These are phyloP conservation scores for Ensete glaucum DNA, from an alignment of 176 grass and related monocot species.

Conservation along the genomic window DNA sequence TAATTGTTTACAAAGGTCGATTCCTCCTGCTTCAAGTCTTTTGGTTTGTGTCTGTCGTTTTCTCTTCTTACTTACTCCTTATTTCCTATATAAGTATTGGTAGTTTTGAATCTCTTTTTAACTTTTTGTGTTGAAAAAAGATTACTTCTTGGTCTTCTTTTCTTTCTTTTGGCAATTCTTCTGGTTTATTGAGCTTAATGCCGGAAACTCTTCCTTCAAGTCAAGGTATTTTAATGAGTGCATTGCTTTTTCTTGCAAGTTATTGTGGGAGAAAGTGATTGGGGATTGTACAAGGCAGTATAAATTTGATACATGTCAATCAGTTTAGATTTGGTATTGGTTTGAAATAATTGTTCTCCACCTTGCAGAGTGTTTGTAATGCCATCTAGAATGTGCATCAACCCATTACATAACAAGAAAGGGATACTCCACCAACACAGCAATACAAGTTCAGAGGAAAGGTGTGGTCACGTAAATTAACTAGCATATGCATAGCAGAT, in stretches of 20 bases:
- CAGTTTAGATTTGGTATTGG: background rate
- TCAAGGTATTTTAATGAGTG: too few species aligned
- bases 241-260: too few species aligned
- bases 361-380: conserved; percentile 73
- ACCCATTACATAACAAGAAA: conserved; percentile 70
- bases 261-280: background rate
- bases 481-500: background rate
- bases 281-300: background rate
- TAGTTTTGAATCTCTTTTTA: too few species aligned
- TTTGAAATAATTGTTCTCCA: conserved; percentile 12
- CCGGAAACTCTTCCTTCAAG: too few species aligned
- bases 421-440: conserved; percentile 33
- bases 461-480: conserved; percentile 28
- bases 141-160: background rate
- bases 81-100: too few species aligned
- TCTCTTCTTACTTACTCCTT: too few species aligned
- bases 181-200: background rate
- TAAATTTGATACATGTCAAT: background rate
- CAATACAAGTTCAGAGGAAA: conserved; percentile 37
- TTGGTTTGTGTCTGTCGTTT: too few species aligned
- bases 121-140: background rate
- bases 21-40: too few species aligned
- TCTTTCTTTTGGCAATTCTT: background rate
- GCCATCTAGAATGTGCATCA: conserved; percentile 86
- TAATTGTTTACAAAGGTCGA: too few species aligned